These are phyloP conservation scores for Penicillium sp. DNA, from an alignment of 2,329 filamentous ascomycete genomes.

Conservation along the genomic window DNA sequence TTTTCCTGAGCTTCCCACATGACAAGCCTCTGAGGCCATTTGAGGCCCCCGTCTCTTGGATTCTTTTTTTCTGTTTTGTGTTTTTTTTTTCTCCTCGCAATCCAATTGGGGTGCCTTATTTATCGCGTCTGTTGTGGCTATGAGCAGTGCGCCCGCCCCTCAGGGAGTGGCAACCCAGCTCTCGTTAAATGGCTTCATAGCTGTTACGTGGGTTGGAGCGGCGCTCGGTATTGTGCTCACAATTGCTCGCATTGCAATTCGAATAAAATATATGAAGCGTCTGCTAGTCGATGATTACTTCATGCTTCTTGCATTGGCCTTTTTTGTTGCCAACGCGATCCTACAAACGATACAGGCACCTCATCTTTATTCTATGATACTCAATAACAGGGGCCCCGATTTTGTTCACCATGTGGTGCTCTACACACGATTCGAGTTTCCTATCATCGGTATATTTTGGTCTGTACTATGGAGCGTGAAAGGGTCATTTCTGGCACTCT, in stretches of 20 bases:
- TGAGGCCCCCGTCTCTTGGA: too few species aligned
- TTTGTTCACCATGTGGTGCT: constrained; percentile 13
- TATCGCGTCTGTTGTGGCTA: neutral
- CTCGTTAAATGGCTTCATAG: constrained; percentile 14
- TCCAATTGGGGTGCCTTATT: too few species aligned
- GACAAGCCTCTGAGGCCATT: too few species aligned
- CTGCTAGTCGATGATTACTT: constrained; percentile 22
- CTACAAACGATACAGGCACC: constrained; percentile 22
- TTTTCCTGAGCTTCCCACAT: too few species aligned
- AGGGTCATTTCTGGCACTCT: constrained; percentile 21
- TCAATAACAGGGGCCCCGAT: constrained; percentile 7
- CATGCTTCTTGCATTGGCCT: constrained; percentile 16
- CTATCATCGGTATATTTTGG: constrained; percentile 24
- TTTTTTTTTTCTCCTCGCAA: too few species aligned
- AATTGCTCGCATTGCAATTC: constrained; percentile 14
- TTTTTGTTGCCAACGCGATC: constrained; percentile 18
- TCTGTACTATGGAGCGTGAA: constrained; percentile 23
- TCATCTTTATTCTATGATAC: constrained; percentile 19
- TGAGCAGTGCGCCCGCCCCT: neutral
- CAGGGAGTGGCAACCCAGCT: constrained; percentile 15
- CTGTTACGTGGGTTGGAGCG: constrained; percentile 20
- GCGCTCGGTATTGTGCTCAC: constrained; percentile 17
- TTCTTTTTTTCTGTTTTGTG: too few species aligned
- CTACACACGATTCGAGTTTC: constrained; percentile 18
- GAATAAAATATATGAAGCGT: constrained; percentile 14